phyloP scores from a whole-genome alignment of 441 rosid species.

The Gossypium lobatum region DNA sequence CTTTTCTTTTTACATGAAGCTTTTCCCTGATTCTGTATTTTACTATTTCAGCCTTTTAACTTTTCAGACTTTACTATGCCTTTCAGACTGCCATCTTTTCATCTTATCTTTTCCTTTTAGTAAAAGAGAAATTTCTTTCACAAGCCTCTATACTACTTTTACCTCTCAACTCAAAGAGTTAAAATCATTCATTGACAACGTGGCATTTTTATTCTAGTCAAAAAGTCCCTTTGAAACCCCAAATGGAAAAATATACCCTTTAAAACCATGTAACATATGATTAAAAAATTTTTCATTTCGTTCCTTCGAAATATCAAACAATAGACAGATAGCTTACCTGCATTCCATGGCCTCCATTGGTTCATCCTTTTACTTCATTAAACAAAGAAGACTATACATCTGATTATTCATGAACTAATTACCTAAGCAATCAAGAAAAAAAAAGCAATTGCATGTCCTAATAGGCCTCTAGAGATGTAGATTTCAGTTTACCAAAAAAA shows the following conservation, averaged over 20 bases:
- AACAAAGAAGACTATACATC: background rate
- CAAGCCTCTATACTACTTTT: background rate
- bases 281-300: too few relatives aligned
- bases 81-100: background rate
- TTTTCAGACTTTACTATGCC: constrained; percentile 5
- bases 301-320: too few relatives aligned
- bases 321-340: too few relatives aligned
- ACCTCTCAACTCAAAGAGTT: background rate
- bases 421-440: background rate
- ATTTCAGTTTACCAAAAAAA: constrained; percentile 5
- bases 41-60: constrained; percentile 9
- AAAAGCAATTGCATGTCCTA: constrained; percentile 15
- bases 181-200: background rate
- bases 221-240: background rate
- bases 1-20: background rate
- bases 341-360: background rate
- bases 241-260: too few relatives aligned
- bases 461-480: background rate
- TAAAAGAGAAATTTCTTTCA: background rate
- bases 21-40: constrained; percentile 7
- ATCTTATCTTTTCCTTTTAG: background rate
- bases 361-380: background rate
- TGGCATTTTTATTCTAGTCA: background rate
- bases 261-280: too few relatives aligned
- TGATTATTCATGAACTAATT: background rate